These are phyloP conservation scores for Warburgia ugandensis DNA, from an alignment of 164 flowering plant genomes.

Conservation along the genomic window DNA sequence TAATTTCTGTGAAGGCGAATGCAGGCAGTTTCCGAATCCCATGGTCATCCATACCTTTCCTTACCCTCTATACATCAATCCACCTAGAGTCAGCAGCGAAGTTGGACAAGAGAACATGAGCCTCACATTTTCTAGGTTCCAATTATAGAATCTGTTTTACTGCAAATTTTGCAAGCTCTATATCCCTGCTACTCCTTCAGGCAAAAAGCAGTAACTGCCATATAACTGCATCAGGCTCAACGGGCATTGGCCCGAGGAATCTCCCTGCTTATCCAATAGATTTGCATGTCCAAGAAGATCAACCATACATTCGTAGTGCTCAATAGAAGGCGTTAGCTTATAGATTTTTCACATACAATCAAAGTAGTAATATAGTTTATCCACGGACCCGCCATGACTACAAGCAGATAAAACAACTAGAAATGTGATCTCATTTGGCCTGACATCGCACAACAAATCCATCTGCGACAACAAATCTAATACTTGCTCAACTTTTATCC, in stretches of 20 bases:
- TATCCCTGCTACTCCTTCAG: constrained; percentile 16
- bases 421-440: constrained; percentile 30
- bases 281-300: constrained; percentile 38
- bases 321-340: constrained; percentile 20
- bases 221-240: constrained; percentile 30
- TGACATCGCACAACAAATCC: constrained; percentile 17
- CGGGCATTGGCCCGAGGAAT: constrained; percentile 21
- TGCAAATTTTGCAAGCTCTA: constrained; percentile 25
- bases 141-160: constrained; percentile 18
- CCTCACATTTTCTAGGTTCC: constrained; percentile 24
- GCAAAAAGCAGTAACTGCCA: constrained; percentile 33
- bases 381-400: constrained; percentile 32
- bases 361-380: constrained; percentile 18
- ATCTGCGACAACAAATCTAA: constrained; percentile 21
- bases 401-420: constrained; percentile 31
- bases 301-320: constrained; percentile 31
- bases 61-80: constrained; percentile 26
- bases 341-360: constrained; percentile 20
- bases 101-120: constrained; percentile 26
- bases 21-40: constrained; percentile 25
- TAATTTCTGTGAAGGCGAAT: constrained; percentile 25
- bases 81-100: constrained; percentile 28
- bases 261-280: constrained; percentile 19
- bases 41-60: constrained; percentile 17
- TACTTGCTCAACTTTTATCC: constrained; percentile 20